phyloP scores from a whole-genome alignment of 352 stramenopile species.

The Globisporangium megalacanthum region DNA sequence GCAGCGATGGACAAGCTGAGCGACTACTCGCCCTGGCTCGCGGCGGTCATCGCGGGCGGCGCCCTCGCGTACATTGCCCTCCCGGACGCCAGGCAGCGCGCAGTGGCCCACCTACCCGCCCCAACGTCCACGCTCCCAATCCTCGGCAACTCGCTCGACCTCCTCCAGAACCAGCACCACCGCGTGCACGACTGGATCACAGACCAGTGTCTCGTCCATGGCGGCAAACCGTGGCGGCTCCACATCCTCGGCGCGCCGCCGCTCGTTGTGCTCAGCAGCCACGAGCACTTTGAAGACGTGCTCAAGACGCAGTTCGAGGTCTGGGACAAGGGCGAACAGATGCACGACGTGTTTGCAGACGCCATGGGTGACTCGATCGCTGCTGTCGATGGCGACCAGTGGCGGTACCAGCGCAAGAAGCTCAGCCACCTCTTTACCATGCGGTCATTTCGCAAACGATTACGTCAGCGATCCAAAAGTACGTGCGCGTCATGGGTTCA shows the following conservation, averaged over 20 bases:
- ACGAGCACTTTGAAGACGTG: conserved; percentile 38
- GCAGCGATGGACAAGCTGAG: background rate
- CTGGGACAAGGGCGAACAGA: conserved; percentile 29
- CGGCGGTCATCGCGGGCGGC: background rate
- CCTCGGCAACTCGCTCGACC: conserved; percentile 14
- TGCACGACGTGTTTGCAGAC: conserved; percentile 29
- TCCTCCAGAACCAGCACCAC: conserved; percentile 5
- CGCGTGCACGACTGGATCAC: conserved; percentile 19
- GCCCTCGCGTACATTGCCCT: conserved; percentile 2
- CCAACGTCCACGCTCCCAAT: conserved; percentile 24
- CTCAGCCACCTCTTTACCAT: conserved; percentile 23
- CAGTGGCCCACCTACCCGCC: conserved; percentile 8
- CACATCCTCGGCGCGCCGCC: conserved; percentile 22
- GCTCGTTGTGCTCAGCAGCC: conserved; percentile 32
- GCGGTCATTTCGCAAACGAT: conserved; percentile 27
- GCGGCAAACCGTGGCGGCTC: conserved; percentile 31
- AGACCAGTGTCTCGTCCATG: conserved; percentile 10
- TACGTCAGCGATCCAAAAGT: conserved; percentile 4
- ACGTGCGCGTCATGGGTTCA: background rate
- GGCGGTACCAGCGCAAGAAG: conserved; percentile 35
- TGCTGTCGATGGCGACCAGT: conserved; percentile 23
- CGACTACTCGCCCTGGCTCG: background rate
- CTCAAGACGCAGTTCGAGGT: conserved; percentile 51
- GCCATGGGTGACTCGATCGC: conserved; percentile 57
- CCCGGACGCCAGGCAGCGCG: background rate